Evolutionary conservation across 257 asterid species (phyloP), one percentile per base, ranked within the genome.

Genomic region (Striga asiatica): DNA sequence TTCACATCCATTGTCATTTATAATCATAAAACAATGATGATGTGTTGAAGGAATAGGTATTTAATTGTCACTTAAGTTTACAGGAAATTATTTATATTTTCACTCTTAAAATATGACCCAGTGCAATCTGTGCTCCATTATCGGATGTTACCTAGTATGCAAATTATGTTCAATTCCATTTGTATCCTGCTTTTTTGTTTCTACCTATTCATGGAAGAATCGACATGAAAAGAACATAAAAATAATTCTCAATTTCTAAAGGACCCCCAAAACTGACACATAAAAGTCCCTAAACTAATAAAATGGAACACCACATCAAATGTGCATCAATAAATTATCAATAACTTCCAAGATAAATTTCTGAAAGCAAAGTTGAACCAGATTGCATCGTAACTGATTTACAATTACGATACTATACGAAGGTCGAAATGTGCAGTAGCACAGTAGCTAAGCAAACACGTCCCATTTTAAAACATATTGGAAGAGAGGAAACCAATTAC

Each of bases 401-500:
- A 61, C 5, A 48, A 24, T 48, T 18, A 39, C 54, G n/a, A n/a
- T n/a, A n/a, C n/a, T n/a, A n/a, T n/a, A n/a, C n/a, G n/a, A n/a
- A n/a, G n/a, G n/a, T n/a, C n/a, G n/a, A n/a, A n/a, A n/a, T n/a
- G n/a, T n/a, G n/a, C n/a, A n/a, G n/a, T n/a, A n/a, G n/a, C 9
- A 19, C 35, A 60, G 43, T 56, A 54, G 27, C 37, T 31, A 22
- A 57, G 24, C 53, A 59, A 22, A 16, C 45, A 38, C 3, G 35
- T 56, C 35, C 8, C 14, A 39, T 21, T 21, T 16, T 4, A 17
- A 0, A 37, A 64, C 35, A 35, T n/a, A n/a, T n/a, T n/a, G 18
- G 32, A 23, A 22, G 62, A 58, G 66, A 59, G 48, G 56, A 61
- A 51, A 23, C 3, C n/a, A n/a, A n/a, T 77, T 78, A 89, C 95